Evolutionary conservation across 257 asterid species (phyloP).

Genomic region (Lithospermum erythrorhizon): DNA sequence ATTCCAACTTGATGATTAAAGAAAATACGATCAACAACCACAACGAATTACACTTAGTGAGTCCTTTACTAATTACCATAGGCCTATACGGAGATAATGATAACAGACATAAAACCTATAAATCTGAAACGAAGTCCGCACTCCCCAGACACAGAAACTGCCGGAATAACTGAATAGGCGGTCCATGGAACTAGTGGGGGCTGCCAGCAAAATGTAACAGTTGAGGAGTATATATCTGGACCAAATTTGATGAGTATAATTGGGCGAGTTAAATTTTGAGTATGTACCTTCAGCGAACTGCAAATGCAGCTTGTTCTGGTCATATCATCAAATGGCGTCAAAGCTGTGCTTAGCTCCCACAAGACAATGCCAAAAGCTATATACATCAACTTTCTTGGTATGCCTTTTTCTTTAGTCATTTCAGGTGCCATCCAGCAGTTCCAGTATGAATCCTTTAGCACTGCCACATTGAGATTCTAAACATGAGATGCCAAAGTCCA

Average conservation of each 20-base stretch:
- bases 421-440: slow-evolving; percentile 99
- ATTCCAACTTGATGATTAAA: too few species aligned
- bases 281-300: slow-evolving; percentile 93
- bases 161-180: too few species aligned
- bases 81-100: too few species aligned
- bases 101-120: too few species aligned
- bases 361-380: slow-evolving; percentile 78
- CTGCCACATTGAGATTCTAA: slow-evolving; percentile 92
- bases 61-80: too few species aligned
- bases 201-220: too few species aligned
- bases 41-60: too few species aligned
- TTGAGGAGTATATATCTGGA: too few species aligned
- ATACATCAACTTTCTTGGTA: slow-evolving; percentile 89
- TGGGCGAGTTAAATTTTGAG: neutral
- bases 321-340: slow-evolving; percentile 86
- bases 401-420: slow-evolving; percentile 85
- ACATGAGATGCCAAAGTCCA: slow-evolving; percentile 92
- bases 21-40: too few species aligned
- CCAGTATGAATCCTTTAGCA: slow-evolving; percentile 92
- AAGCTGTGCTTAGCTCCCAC: slow-evolving; percentile 92
- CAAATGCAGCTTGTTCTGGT: slow-evolving; percentile 99
- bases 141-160: too few species aligned
- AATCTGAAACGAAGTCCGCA: too few species aligned
- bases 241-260: neutral
- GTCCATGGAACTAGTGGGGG: too few species aligned